phyloP scores from a whole-genome alignment of 2,329 filamentous ascomycete genomes.

The Tolypocladium nubicola region DNA sequence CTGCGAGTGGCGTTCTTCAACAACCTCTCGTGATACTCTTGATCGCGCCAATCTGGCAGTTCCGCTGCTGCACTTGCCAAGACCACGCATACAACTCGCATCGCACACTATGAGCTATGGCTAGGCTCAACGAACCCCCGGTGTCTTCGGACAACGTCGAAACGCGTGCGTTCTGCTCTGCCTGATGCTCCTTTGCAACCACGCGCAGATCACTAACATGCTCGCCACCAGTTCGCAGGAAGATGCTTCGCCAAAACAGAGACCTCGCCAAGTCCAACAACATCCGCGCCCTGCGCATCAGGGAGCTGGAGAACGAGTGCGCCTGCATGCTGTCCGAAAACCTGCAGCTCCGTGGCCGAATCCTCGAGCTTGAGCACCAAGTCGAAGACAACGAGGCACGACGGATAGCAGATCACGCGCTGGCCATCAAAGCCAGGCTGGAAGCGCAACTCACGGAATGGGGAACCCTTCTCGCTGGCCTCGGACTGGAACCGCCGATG shows the following conservation, averaged over 20 bases:
- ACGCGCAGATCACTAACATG: conserved; percentile 4
- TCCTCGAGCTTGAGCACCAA: conserved; percentile 59
- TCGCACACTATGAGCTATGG: conserved; percentile 47
- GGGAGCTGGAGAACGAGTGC: conserved; percentile 65
- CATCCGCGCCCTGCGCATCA: conserved; percentile 64
- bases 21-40: neutral
- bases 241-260: conserved; percentile 73
- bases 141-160: conserved; percentile 60
- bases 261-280: conserved; percentile 75
- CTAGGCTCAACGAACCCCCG: conserved; percentile 68
- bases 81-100: conserved; percentile 4
- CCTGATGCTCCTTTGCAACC: neutral
- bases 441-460: conserved; percentile 65
- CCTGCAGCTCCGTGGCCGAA: conserved; percentile 58
- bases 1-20: neutral
- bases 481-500: conserved; percentile 50
- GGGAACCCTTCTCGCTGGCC: conserved; percentile 51
- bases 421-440: conserved; percentile 59
- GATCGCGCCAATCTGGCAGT: neutral
- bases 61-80: neutral
- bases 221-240: conserved; percentile 52
- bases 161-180: conserved; percentile 45
- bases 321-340: conserved; percentile 71
- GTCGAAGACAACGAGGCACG: conserved; percentile 50
- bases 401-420: conserved; percentile 53